Base-by-base conservation (phyloP, 495 filamentous ascomycete species). In the Mycothermus thermophilus region DNA sequence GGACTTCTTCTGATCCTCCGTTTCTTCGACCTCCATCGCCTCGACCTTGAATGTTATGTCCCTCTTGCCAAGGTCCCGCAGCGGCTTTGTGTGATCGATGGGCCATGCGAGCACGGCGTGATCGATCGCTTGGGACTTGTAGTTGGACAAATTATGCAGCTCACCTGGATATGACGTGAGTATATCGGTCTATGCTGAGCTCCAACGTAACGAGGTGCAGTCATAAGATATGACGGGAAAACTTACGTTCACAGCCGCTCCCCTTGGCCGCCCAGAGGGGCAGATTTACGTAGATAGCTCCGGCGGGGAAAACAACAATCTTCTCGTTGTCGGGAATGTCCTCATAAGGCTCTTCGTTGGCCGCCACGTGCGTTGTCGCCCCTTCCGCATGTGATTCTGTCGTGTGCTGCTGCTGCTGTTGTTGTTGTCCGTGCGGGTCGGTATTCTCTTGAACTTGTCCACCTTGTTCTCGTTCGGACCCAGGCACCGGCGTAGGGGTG, bases 231-330 rank as follows among this genome's bases (percentile, higher is more conserved):
- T 19, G 21, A 8, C 14, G n/a, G n/a, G 3, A 35, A 11, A 15
- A 44, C 54, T 46, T 38, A 55, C 55, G 39, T 34, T 59, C 51
- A 21, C 55, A 59, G 17, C 35, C 44, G 34, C 54, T 57, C 3
- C 45, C 45, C 29, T 47, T 36, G 5, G 53, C 34, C 13, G 55
- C 51, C 47, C 51, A 59, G 1, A 59, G 36, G 3, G 55, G 55
- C 29, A 51, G 14, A 20, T 51, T 50, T 24, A 57, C 54, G 21
- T 59, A 59, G 5, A 55, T 29, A 1, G 47, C 42, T 8, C 46
- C 53, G 4, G 44, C 51, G 1, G 55, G 41, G 20, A 55, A 57
- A 27, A 57, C 50, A 13, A 57, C 38, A 3, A 59, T 56, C 49
- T 54, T 55, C 18, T 55, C 45, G 44, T 48, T 45, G 15, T 47